These are phyloP conservation scores for Sphaerosporella brunnea DNA, from an alignment of 495 filamentous ascomycete species.

Conservation along the genomic window DNA sequence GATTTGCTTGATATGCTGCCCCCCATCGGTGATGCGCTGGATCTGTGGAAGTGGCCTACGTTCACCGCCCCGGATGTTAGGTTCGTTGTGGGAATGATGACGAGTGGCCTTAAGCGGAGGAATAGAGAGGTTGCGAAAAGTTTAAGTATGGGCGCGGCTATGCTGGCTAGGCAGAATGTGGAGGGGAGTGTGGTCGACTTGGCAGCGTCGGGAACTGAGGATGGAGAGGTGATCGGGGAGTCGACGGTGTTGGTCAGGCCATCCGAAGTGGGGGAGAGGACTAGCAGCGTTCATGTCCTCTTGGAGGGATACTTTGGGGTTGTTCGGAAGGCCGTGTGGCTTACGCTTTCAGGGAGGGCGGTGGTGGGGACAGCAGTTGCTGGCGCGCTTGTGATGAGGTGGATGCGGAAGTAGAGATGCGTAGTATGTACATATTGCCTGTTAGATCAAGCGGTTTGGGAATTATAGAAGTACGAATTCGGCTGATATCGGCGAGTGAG, in stretches of 20 bases:
- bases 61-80: slow-evolving; percentile 51
- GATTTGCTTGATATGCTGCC: slow-evolving; percentile 59
- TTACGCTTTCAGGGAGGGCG: slow-evolving; percentile 32
- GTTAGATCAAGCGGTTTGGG: too few relatives aligned
- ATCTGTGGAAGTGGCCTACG: slow-evolving; percentile 53
- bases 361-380: slow-evolving; percentile 12
- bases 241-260: slow-evolving; percentile 17
- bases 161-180: slow-evolving; percentile 1
- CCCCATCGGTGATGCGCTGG: slow-evolving; percentile 38
- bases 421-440: too few relatives aligned
- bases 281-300: slow-evolving; percentile 40
- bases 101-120: slow-evolving; percentile 40
- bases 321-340: slow-evolving; percentile 40
- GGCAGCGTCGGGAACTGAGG: slow-evolving; percentile 30
- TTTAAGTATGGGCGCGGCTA: slow-evolving; percentile 23
- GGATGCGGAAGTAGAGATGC: too few relatives aligned
- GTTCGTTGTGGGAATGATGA: slow-evolving; percentile 42
- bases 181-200: slow-evolving; percentile 24
- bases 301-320: slow-evolving; percentile 53
- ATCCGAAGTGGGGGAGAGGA: slow-evolving; percentile 13
- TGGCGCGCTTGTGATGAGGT: slow-evolving; percentile 9
- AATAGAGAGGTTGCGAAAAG: slow-evolving; percentile 34
- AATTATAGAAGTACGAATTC: too few relatives aligned
- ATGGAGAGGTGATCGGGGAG: not conserved
- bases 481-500: too few relatives aligned